Base-by-base conservation (phyloP, 2,329 filamentous ascomycete species). In the Coleophoma cylindrospora region DNA sequence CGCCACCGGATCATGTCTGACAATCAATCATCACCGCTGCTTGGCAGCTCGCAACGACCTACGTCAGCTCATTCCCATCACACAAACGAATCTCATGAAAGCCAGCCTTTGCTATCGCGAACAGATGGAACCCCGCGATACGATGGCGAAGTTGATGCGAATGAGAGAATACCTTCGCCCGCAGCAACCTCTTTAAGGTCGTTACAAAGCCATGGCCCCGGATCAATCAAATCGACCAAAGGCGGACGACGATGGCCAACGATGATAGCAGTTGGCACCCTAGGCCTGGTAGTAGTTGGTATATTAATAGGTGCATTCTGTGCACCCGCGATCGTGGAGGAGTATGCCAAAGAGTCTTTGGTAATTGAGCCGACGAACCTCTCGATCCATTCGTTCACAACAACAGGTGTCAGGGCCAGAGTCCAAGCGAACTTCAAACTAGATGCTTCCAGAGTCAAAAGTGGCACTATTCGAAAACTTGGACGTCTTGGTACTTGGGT, bases 261-360 rank as follows among this genome's bases (percentile, higher is more conserved):
- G 36, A 74, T 90, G 33, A 75, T 95, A 36, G 86, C 91, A 32
- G 80, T 96, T 54, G 58, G 77, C 1, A 50, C 86, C 2, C 70
- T 97, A 9, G 86, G 79, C 45, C 57, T 80, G 2, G 61, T 84
- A 7, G 74, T 86, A 6, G 60, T 92, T 19, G 66, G 76, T 27
- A 89, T 95, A 58, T 83, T 96, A 51, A 69, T 87, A 14, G 72
- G 92, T 50, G 89, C 84, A 14, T 96, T 96, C 70, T 79, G 95
- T 48, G 81, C 87, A 0, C 91, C 92, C 2, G 83, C 86, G 14
- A 81, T 86, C 8, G 81, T 95, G 11, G 83, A 95, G 68, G 80
- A 89, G 64, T 99, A 99, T 68, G 89, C 87, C 45, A 86, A 92
- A 68, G 77, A 91, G 66, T 89, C 91, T 3, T 77, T 86, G 21